These are phyloP conservation scores for Colletotrichum scovillei DNA, from an alignment of 2,329 filamentous ascomycete genomes.

Conservation along the genomic window DNA sequence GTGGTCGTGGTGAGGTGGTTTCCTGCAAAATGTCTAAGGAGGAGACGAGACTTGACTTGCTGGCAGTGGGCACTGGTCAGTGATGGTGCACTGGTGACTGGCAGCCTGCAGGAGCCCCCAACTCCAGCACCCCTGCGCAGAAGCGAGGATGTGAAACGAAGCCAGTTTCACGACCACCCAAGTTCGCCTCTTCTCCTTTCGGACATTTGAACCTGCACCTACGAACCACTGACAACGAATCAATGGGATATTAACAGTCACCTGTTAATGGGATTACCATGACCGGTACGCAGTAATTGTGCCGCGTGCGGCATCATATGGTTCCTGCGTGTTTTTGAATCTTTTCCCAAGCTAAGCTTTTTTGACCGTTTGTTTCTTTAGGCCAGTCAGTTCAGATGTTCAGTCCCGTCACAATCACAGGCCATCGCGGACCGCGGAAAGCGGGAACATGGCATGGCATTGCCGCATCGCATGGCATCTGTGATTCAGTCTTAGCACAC, in stretches of 20 bases:
- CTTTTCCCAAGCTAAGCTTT: slow-evolving; percentile 30
- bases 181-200: slow-evolving; percentile 31
- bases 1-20: background rate
- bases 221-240: slow-evolving; percentile 30
- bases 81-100: background rate
- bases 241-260: slow-evolving; percentile 17
- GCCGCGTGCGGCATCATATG: slow-evolving; percentile 24
- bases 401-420: background rate
- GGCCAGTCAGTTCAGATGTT: background rate
- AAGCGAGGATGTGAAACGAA: slow-evolving; percentile 32
- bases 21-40: background rate
- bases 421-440: slow-evolving; percentile 3
- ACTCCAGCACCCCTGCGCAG: background rate
- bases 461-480: background rate
- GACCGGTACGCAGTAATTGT: background rate
- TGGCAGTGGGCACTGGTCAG: background rate
- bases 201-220: slow-evolving; percentile 22
- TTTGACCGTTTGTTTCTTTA: slow-evolving; percentile 27
- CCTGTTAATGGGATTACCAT: slow-evolving; percentile 9
- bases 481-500: slow-evolving; percentile 10
- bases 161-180: slow-evolving; percentile 31
- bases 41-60: slow-evolving; percentile 4
- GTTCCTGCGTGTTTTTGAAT: slow-evolving; percentile 15
- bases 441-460: slow-evolving; percentile 4
- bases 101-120: background rate